phyloP scores from a whole-genome alignment of 139 green algal species.

The Deuterostichococcus epilithicus region DNA sequence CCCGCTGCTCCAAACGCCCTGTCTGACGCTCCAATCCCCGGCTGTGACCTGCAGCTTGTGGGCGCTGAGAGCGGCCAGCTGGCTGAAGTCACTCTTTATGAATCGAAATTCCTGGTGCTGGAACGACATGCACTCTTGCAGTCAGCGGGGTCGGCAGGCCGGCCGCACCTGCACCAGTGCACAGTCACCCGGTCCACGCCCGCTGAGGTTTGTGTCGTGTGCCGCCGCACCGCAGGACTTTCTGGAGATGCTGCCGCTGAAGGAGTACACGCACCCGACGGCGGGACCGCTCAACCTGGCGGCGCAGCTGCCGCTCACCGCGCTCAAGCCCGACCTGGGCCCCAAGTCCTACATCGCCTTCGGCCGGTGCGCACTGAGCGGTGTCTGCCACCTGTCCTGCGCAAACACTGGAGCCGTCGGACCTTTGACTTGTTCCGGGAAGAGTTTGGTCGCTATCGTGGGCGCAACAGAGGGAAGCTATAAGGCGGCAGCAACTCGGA shows the following conservation, averaged over 20 bases:
- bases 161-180: background rate
- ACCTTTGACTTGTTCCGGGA: too few species aligned
- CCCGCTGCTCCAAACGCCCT: background rate
- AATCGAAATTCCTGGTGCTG: background rate
- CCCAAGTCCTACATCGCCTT: slow-evolving; percentile 69
- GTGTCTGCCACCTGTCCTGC: too few species aligned
- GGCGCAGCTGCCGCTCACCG: slow-evolving; percentile 16
- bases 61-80: background rate
- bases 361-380: slow-evolving; percentile 23
- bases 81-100: background rate
- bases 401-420: too few species aligned
- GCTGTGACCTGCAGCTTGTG: background rate
- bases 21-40: background rate
- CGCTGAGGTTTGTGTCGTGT: slow-evolving; percentile 1
- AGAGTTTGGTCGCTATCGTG: too few species aligned
- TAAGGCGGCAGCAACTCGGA: too few species aligned
- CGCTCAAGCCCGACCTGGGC: slow-evolving; percentile 53
- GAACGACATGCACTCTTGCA: background rate
- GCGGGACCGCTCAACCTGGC: slow-evolving; percentile 53
- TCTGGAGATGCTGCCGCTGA: slow-evolving; percentile 40
- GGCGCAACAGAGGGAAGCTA: too few species aligned
- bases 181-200: slow-evolving; percentile 7
- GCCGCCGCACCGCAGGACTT: slow-evolving; percentile 51
- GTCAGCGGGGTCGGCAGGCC: background rate
- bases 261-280: slow-evolving; percentile 51